phyloP scores from a whole-genome alignment of 306 rosid species.

The Pachyrhizus erosus region DNA sequence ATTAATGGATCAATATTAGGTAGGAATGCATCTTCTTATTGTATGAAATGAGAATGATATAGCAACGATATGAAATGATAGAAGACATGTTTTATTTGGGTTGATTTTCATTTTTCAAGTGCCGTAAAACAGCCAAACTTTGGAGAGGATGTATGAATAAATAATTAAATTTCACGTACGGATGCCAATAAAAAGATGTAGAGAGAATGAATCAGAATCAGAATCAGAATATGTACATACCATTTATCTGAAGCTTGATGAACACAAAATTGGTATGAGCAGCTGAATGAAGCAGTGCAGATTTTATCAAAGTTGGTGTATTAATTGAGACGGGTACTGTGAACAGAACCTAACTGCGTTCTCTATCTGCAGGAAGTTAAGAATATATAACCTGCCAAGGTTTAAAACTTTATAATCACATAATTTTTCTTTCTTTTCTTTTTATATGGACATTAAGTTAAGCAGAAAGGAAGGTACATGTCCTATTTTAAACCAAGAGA shows the following conservation, averaged over 20 bases:
- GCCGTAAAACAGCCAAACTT: too few relatives aligned
- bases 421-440: background rate
- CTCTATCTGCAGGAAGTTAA: background rate
- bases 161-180: too few relatives aligned
- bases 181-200: too few relatives aligned
- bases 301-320: background rate
- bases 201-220: background rate
- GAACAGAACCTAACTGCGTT: background rate
- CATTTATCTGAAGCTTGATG: conserved; percentile 1
- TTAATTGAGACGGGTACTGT: background rate
- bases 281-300: background rate
- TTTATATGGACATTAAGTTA: too few relatives aligned
- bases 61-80: too few relatives aligned
- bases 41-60: too few relatives aligned
- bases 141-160: too few relatives aligned
- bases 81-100: too few relatives aligned
- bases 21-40: too few relatives aligned
- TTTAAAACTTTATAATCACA: background rate
- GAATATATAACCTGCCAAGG: background rate
- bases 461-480: background rate
- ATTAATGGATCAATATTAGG: too few relatives aligned
- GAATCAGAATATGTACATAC: background rate
- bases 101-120: too few relatives aligned
- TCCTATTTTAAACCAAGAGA: background rate
- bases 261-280: background rate